Base-by-base conservation (phyloP, 306 rosid genomes). In the Pterocarpus santalinus region DNA sequence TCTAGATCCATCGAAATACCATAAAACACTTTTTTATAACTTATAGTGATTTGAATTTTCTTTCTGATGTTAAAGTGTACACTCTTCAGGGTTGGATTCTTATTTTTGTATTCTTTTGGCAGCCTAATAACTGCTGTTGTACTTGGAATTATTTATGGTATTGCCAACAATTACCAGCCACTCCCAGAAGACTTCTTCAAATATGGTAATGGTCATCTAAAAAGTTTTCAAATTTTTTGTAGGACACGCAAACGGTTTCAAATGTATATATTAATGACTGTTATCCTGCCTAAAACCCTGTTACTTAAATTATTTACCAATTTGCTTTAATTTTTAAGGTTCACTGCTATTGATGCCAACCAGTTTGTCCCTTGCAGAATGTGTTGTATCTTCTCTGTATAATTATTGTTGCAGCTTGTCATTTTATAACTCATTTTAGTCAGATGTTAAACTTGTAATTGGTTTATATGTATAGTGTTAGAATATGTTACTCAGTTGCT, bases 81-180 rank as follows among this genome's bases (percentile, higher is more conserved):
- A 4, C 39, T 33, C 4, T 35, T 49, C 64, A 14, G 51, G 30
- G 33, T 51, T 38, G 22, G 68, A 28, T 32, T 39, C 57, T 38
- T 36, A 14, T 39, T 51, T 72, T 35, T 17, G 32, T 46, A 4
- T 72, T 82, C 13, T 73, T 82, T 79, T 68, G 63, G 81, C 84
- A 91, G 97, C 74, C 74, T 88, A 75, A 88, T 89, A 22, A 89
- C 97, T 77, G 89, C 87, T 68, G 88, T 84, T 47, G 79, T 86
- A 70, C 93, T 90, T 82, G 92, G 79, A 79, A 71, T 92, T 85
- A 38, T 92, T 36, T 89, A 77, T 80, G 58, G 88, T 1, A 84
- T 90, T 53, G 90, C 88, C 69, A 89, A 82, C 83, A 67, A 80
- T 17, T 92, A 83, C 79, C 80, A 88, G 65, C 91, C 93, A 13